Evolutionary conservation across 768 basidiomycete species (phyloP), one percentile per base, ranked within the genome.

Genomic region (Calocybe cyanea): DNA sequence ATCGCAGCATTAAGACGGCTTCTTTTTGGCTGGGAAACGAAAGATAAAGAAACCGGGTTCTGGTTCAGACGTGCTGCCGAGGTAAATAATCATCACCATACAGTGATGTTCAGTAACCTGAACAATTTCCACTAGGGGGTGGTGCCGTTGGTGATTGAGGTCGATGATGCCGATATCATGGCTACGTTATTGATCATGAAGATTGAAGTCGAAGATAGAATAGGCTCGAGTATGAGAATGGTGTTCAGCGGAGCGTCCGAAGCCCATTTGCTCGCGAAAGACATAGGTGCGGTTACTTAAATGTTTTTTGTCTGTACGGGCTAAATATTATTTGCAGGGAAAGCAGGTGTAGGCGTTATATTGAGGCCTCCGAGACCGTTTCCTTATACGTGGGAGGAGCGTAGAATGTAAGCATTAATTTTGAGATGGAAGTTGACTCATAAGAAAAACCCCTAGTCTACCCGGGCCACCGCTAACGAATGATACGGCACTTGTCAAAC

Each of bases 381-480:
- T 70, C 89, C 92, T 4, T 57, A 62, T 30, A 61, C 67, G 7
- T 96, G 92, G 92, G 85, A 92, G 55, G 66, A 75, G 52, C 73
- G 68, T 28, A 70, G 86, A 56, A 77, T 83, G 83, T 85, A 49
- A 52, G 80, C 61, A 13, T 32, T 19, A 23, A 7, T 7, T 25
- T 36, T n/a, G 2, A 17, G 48, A 11, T 9, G 14, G 14, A 41
- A 11, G 25, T 21, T 17, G 32, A 15, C 37, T 44, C 32, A 10
- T 30, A 40, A 35, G 34, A 62, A 18, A 38, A 17, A 45, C 40
- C 17, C 17, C 38, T 57, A 81, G 85, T 59, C 60, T 84, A 53
- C 81, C 87, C 21, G 89, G 90, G 1, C 84, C 84, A 18, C 91
- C 91, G 4, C 62, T 92, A 19, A 78, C 83, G 5, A 76, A 77